Evolutionary conservation across 2,329 filamentous ascomycete genomes (phyloP), one percentile per base, ranked within the genome.

Genomic region (Pestalotiopsis fici): DNA sequence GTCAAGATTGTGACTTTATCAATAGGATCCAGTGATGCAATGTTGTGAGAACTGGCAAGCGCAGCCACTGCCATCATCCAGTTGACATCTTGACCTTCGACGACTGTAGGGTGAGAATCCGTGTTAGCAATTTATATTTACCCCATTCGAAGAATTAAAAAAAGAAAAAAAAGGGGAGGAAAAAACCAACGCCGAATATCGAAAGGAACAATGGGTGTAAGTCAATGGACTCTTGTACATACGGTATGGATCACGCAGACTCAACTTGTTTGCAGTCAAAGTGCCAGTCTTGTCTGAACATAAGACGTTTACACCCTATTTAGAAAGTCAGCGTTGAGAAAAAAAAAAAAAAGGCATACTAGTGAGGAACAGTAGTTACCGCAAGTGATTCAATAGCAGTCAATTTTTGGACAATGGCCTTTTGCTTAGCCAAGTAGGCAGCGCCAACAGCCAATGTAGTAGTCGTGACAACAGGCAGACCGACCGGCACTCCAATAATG

Each of bases 211-310:
- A n/a, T n/a, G n/a, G n/a, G 39, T 43, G 39, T 18, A 18, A 43
- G n/a, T 5, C 4, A 15, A 18, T 18, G 39, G 18, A 43, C 13
- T 18, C 5, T 43, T 18, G 5, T 9, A 50, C 43, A 9, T 50
- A 50, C 43, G 43, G 81, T 90, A 93, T 23, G 91, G 91, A 77
- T 93, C 91, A 78, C 91, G 90, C 76, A 93, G 91, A 75, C 88
- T 91, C 65, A 93, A 86, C 83, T 93, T 91, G 80, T 92, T 92
- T 73, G 90, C 90, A 67, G 90, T 92, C 73, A 93, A 85, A 39
- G 91, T 94, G 84, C 91, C 91, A 59, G 91, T 93, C 87, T 94
- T 93, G 83, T 94, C 91, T 74, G 91, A 93, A 85, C 91, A 94
- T 71, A 93, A 89, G 74, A 93, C 89, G 76, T 93, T 90, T 71